Percentiles rank a stretch among this genome's conserved stretches.
Evolutionary conservation across 495 filamentous ascomycete species (phyloP).

Genomic region (Xylaria bambusicola): DNA sequence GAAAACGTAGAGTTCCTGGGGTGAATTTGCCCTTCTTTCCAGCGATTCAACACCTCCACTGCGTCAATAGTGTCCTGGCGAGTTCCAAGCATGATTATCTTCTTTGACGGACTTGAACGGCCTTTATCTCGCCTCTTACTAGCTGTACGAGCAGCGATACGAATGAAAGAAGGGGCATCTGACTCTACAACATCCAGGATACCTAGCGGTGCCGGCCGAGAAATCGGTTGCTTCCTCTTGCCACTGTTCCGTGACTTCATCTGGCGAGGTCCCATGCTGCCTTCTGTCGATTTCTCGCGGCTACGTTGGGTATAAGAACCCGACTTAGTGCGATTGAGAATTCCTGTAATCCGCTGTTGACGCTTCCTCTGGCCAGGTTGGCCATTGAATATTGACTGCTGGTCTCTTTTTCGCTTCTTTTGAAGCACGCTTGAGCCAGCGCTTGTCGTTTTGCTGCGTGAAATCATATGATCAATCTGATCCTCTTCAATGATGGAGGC

Average conservation of each 20-base stretch:
- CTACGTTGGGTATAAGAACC: conserved; percentile 4
- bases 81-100: conserved; percentile 72
- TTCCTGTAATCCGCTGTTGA: conserved; percentile 51
- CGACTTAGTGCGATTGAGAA: conserved; percentile 36
- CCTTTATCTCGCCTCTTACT: conserved; percentile 63
- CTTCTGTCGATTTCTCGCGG: conserved; percentile 5
- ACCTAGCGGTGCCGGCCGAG: conserved; percentile 50
- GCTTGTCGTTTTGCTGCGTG: conserved; percentile 38
- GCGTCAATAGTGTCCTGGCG: conserved; percentile 75
- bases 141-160: conserved; percentile 72
- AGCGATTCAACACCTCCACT: conserved; percentile 65
- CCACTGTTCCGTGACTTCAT: conserved; percentile 15
- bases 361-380: conserved; percentile 27
- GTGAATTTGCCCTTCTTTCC: conserved; percentile 71
- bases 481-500: conserved; percentile 54
- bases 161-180: conserved; percentile 70
- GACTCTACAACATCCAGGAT: conserved; percentile 70
- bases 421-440: conserved; percentile 18
- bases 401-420: conserved; percentile 32
- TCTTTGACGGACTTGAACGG: conserved; percentile 72
- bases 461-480: conserved; percentile 56
- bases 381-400: conserved; percentile 30
- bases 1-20: conserved; percentile 40
- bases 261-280: background rate
- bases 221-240: conserved; percentile 5